phyloP scores from a whole-genome alignment of 129 eudicot genomes.

The Dittrichia graveolens region DNA sequence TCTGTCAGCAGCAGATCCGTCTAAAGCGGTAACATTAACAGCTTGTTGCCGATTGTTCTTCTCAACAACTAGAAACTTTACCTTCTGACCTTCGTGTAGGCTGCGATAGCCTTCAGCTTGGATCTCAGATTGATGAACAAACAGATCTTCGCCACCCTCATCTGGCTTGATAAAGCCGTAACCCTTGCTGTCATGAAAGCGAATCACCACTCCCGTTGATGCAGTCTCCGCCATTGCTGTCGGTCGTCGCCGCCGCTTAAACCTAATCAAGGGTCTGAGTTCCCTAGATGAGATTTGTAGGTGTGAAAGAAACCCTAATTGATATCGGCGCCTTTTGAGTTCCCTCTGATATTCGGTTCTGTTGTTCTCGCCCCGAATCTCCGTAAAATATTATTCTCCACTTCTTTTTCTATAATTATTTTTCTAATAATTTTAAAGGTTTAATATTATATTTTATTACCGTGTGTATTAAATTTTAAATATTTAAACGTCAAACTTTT shows the following conservation, averaged over 20 bases:
- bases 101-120: slow-evolving; percentile 65
- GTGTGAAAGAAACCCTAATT: slow-evolving; percentile 22
- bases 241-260: neutral
- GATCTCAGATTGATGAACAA: slow-evolving; percentile 79
- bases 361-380: neutral
- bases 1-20: slow-evolving; percentile 40
- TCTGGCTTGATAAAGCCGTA: slow-evolving; percentile 80
- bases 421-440: too few species aligned
- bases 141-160: slow-evolving; percentile 74
- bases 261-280: neutral
- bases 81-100: slow-evolving; percentile 56
- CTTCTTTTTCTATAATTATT: neutral
- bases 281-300: slow-evolving; percentile 4
- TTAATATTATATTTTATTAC: too few species aligned
- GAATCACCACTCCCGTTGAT: slow-evolving; percentile 59
- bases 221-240: slow-evolving; percentile 63
- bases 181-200: slow-evolving; percentile 59
- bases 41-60: slow-evolving; percentile 51
- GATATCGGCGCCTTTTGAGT: slow-evolving; percentile 27
- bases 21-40: slow-evolving; percentile 50
- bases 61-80: slow-evolving; percentile 51
- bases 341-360: neutral
- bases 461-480: too few species aligned
- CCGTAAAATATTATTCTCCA: neutral
- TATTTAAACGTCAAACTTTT: too few species aligned